Percentiles rank a stretch among this genome's conserved stretches.
Evolutionary conservation across 176 grass and related monocot species (phyloP).

Genomic region (Ananas comosus): DNA sequence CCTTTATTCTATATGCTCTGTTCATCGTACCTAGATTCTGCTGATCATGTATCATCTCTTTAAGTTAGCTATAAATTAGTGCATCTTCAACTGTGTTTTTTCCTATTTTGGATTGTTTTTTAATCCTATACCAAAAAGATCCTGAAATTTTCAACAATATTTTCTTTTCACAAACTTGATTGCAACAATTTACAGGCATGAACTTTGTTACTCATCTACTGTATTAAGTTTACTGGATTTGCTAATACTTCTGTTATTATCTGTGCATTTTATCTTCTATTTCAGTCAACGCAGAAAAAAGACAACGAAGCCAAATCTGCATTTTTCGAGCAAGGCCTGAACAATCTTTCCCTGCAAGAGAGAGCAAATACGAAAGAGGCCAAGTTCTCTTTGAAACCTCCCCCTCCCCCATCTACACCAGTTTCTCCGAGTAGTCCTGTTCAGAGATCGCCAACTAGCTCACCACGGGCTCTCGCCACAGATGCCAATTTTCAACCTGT

Average conservation of each 20-base stretch:
- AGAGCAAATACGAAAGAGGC: slow-evolving; percentile 48
- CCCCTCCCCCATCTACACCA: slow-evolving; percentile 53
- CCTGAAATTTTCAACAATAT: too few relatives aligned
- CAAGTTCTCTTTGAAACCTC: slow-evolving; percentile 62
- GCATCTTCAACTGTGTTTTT: too few relatives aligned
- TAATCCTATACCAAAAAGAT: too few relatives aligned
- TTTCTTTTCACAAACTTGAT: too few relatives aligned
- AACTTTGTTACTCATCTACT: not conserved
- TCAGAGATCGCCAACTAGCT: slow-evolving; percentile 14
- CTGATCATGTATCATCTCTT: too few relatives aligned
- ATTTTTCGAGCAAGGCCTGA: slow-evolving; percentile 77
- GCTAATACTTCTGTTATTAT: not conserved
- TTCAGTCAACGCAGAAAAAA: slow-evolving; percentile 45
- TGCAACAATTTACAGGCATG: too few relatives aligned
- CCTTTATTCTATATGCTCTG: not conserved
- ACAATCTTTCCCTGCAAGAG: slow-evolving; percentile 51
- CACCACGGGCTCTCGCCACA: not conserved
- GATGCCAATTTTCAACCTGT: not conserved
- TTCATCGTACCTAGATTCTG: not conserved
- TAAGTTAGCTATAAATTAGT: too few relatives aligned
- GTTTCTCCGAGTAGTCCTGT: slow-evolving; percentile 40
- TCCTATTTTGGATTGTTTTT: too few relatives aligned
- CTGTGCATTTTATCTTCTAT: not conserved
- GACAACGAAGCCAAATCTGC: slow-evolving; percentile 37
- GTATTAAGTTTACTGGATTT: not conserved